A percentile compares a stretch with the other conserved stretches of the same genome.
Conservation (phyloP, 805 yeast genomes). For the Zygosaccharomyces rouxii region DNA sequence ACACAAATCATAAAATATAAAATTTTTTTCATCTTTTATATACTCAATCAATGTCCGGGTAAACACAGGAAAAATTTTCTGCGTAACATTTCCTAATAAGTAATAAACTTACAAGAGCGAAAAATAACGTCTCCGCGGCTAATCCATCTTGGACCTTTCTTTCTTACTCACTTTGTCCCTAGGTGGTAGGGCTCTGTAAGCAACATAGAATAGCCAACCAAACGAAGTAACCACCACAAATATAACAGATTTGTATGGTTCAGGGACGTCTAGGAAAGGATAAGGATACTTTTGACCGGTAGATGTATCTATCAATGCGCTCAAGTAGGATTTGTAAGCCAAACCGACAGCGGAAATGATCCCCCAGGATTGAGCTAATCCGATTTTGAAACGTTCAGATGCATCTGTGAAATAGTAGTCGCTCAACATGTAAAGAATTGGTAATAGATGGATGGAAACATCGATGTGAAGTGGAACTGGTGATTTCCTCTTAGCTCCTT, state of each 20-base stretch:
- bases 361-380: conserved; percentile 39
- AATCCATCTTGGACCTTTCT: not conserved
- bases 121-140: conserved; percentile 1
- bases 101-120: not conserved
- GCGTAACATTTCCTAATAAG: no score
- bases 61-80: not conserved
- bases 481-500: conserved; percentile 24
- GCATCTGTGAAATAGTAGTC: conserved; percentile 49
- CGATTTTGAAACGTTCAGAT: conserved; percentile 40
- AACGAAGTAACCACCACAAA: conserved; percentile 43
- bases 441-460: conserved; percentile 55
- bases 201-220: conserved; percentile 34
- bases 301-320: conserved; percentile 43
- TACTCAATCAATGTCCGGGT: conserved; percentile 3
- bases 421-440: conserved; percentile 45
- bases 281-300: conserved; percentile 57
- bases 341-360: conserved; percentile 40
- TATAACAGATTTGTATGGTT: conserved; percentile 42
- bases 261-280: conserved; percentile 57
- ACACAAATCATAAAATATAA: not conserved
- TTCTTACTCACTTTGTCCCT: not conserved
- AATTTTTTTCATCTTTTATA: not conserved
- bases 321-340: conserved; percentile 52
- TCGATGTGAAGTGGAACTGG: conserved; percentile 50
- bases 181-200: conserved; percentile 33